Conservation (phyloP, 371 early-diverging fungal species). For the Mortierella sp. region DNA sequence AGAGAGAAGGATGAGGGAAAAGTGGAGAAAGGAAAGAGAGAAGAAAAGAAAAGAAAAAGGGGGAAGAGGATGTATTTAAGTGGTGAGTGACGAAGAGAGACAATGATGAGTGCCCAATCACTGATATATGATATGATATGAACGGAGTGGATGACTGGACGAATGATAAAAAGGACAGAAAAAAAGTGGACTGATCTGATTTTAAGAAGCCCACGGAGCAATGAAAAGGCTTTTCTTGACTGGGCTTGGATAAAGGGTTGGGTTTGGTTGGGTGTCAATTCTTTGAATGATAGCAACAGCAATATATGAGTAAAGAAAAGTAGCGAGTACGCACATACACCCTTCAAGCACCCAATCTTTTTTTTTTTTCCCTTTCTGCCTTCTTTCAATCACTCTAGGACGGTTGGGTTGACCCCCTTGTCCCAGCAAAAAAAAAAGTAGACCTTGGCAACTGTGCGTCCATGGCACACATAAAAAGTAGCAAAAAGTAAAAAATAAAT, state of each 20-base stretch:
- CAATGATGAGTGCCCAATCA: no score
- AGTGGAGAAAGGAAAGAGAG: background rate
- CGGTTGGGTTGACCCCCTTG: background rate
- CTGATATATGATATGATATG: no score
- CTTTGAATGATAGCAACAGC: background rate
- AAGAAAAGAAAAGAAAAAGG: background rate
- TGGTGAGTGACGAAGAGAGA: background rate
- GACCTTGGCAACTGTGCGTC: background rate
- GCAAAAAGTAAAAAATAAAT: background rate
- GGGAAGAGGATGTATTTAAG: background rate
- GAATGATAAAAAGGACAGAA: background rate
- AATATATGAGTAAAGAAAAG: background rate
- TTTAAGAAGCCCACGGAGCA: background rate
- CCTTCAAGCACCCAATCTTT: background rate
- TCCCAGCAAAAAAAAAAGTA: conserved; percentile 4
- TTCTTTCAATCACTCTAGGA: no score
- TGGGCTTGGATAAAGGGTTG: background rate
- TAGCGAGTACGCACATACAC: background rate
- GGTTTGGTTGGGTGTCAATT: background rate
- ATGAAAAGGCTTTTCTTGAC: background rate
- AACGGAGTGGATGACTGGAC: no score
- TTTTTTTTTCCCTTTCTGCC: background rate
- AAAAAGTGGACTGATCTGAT: conserved; percentile 29
- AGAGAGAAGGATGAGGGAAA: background rate
- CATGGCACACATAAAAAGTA: background rate